These are phyloP conservation scores for Boletus subcaerulescens DNA, from an alignment of 768 basidiomycete species.

Conservation along the genomic window DNA sequence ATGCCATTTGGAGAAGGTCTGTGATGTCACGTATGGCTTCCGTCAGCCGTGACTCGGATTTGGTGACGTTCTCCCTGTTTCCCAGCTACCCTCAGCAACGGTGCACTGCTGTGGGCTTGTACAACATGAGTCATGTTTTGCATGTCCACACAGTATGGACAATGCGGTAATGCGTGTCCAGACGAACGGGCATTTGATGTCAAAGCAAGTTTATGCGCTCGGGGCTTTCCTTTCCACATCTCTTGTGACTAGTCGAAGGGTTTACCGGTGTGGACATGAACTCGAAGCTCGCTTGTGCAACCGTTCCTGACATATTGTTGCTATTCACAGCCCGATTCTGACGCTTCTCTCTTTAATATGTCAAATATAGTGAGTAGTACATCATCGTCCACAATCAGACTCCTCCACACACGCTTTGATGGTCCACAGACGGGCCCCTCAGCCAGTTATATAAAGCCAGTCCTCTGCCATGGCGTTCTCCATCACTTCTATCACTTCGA, in stretches of 20 bases:
- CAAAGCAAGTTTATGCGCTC: not conserved
- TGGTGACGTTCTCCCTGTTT: too few species aligned
- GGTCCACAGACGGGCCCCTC: not conserved
- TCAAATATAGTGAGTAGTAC: too few species aligned
- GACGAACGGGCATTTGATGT: not conserved
- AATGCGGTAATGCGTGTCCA: too few species aligned
- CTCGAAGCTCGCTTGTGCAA: not conserved
- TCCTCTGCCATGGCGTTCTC: not conserved
- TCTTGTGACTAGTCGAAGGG: not conserved
- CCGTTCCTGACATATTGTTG: not conserved
- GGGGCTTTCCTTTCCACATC: too few species aligned
- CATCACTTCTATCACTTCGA: not conserved
- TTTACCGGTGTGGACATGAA: not conserved
- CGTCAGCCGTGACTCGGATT: too few species aligned
- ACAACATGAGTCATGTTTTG: too few species aligned
- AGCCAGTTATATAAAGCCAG: not conserved
- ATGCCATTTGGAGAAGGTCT: too few species aligned
- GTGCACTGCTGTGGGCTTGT: too few species aligned
- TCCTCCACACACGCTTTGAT: not conserved
- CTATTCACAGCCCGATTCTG: not conserved
- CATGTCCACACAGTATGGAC: too few species aligned
- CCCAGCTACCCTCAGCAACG: too few species aligned
- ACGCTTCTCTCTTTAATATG: not conserved
- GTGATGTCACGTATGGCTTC: too few species aligned
- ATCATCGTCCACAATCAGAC: not conserved